Percentiles rank a stretch among this genome's conserved stretches.
Evolutionary conservation across 192 early-diverging fungal species (phyloP).

Genomic region (Linnemannia hyalina): DNA sequence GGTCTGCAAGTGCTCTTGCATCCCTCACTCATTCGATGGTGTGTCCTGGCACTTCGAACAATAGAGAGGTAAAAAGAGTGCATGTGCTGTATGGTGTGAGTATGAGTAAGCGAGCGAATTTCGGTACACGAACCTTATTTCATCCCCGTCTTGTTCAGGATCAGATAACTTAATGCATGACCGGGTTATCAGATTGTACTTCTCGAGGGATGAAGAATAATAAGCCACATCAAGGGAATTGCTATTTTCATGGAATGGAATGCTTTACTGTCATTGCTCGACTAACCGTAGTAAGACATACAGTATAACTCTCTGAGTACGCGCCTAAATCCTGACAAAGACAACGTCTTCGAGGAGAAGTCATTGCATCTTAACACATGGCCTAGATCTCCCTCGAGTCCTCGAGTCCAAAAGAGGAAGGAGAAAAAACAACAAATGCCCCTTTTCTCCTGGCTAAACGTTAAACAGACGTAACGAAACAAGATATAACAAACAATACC

Average conservation of each 20-base stretch:
- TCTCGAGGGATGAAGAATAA: neutral
- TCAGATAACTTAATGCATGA: neutral
- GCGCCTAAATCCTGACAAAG: slow-evolving; percentile 7
- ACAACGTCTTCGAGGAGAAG: neutral
- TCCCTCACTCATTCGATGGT: neutral
- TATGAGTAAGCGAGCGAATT: neutral
- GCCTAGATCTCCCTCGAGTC: neutral
- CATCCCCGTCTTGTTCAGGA: neutral
- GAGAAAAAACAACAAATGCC: neutral
- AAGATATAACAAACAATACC: neutral
- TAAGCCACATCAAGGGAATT: neutral
- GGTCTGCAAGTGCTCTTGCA: neutral
- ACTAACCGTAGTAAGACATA: neutral
- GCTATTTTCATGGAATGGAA: neutral
- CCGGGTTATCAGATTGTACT: neutral
- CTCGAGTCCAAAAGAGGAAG: neutral
- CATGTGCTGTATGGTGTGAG: neutral
- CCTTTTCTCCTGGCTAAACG: neutral
- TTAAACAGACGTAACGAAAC: neutral
- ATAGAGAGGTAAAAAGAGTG: no score
- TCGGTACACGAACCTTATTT: neutral
- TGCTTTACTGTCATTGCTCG: neutral
- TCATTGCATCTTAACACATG: neutral
- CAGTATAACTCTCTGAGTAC: neutral
- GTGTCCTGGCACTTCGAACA: no score